Conservation (phyloP, 1,139 yeast genomes). For the Scheffersomyces titani region DNA sequence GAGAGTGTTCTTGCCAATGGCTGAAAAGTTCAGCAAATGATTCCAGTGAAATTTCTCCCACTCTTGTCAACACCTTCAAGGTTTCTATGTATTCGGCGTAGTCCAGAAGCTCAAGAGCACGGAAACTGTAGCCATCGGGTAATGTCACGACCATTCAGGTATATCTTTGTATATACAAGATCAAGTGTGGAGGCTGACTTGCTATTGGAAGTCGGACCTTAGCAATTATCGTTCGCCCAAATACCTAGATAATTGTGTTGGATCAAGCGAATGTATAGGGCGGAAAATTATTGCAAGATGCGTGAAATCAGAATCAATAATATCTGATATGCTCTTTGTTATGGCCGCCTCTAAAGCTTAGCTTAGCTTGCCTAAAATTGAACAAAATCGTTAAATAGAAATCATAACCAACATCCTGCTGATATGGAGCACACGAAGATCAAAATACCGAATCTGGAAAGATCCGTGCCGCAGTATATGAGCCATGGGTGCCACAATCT, state of each 20-base stretch:
- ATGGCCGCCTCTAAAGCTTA: not conserved
- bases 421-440: not conserved
- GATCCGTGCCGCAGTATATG: not conserved
- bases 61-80: slow-evolving; percentile 59
- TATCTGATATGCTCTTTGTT: not conserved
- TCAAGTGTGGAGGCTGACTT: not conserved
- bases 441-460: not conserved
- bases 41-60: slow-evolving; percentile 52
- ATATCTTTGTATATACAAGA: not conserved
- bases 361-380: not conserved
- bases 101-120: slow-evolving; percentile 49
- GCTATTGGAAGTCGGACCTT: not conserved
- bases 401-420: not conserved
- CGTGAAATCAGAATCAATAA: not conserved
- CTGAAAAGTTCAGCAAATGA: slow-evolving; percentile 45
- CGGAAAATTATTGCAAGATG: not conserved
- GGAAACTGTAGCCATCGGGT: slow-evolving; percentile 55
- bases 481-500: not conserved
- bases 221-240: not conserved
- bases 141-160: slow-evolving; percentile 21
- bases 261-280: not conserved
- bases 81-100: slow-evolving; percentile 53
- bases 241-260: not conserved
- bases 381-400: not conserved
- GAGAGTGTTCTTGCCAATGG: slow-evolving; percentile 49